Evolutionary conservation across 495 filamentous ascomycete species (phyloP), one percentile per base, ranked within the genome.

Genomic region (Aspergillus sclerotiicarbonarius): DNA sequence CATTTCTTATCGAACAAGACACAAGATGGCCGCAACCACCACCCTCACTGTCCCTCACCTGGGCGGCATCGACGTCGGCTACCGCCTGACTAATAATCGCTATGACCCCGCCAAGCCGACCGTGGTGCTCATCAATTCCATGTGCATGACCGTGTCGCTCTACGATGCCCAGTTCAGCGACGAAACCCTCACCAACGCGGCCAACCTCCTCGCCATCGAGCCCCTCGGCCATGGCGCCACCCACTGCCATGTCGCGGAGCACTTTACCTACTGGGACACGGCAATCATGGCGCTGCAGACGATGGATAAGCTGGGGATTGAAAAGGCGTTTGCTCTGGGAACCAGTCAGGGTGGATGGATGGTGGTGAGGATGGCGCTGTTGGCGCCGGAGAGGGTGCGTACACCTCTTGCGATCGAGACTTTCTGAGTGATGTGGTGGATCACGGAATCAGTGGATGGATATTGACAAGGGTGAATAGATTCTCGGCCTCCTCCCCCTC

Each of bases 271-370:
- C 65, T 84, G 81, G 81, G 80, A 83, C 63, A 62, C 76, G 9
- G 81, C 81, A 13, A 69, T 74, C 57, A 76, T 79, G 67, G 69
- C 73, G 3, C 55, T 83, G 35, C 76, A 82, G 57, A 74, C 81
- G 21, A 64, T 83, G 69, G 77, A 84, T 31, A 73, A 73, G 4
- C 65, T 89, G 18, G 74, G 77, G 1, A 76, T 88, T 43, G 55
- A 78, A 54, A 83, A 86, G 69, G 82, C 80, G 1, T 87, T 84
- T 63, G 79, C 74, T 0, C 67, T 88, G 7, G 85, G 86, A 12
- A 86, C 84, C 1, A 85, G 81, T 59, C 85, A 88, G 66, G 86
- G 86, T 0, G 84, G 83, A 1, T 88, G 83, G 84, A 81, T 88
- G 21, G 81, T 78, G 0, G 71, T 75, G 5, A 64, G 84, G 13